Evolutionary conservation across 208 protist species (phyloP).

Genomic region (Trypanosoma cruzi): DNA sequence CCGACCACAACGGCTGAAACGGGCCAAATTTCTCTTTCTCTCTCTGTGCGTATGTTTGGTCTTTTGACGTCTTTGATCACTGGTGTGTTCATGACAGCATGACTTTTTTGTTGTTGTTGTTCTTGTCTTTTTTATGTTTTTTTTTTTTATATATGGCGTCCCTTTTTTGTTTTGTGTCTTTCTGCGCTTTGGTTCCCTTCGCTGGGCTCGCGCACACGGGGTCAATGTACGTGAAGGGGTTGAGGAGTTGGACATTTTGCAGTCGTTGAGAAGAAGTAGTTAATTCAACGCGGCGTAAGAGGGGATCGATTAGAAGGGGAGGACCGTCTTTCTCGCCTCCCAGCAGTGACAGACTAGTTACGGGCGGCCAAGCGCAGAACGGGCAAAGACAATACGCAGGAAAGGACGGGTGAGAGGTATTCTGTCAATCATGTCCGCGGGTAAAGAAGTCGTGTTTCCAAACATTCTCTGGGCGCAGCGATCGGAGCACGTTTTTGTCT

Average conservation of each 20-base stretch:
- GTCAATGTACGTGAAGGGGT: background rate
- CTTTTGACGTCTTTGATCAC: background rate
- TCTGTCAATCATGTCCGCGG: constrained; percentile 17
- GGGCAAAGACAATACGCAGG: background rate
- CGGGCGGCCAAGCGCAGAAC: background rate
- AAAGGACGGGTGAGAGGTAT: background rate
- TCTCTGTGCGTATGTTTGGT: background rate
- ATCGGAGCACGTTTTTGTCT: constrained; percentile 75
- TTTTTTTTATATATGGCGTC: background rate
- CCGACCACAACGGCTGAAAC: background rate
- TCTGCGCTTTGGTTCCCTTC: background rate
- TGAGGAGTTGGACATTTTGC: no score
- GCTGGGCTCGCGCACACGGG: background rate
- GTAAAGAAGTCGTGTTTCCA: constrained; percentile 43
- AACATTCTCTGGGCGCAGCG: constrained; percentile 87
- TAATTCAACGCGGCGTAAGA: no score
- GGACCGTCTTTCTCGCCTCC: background rate
- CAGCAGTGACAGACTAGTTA: background rate
- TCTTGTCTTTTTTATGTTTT: no score
- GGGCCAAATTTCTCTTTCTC: background rate
- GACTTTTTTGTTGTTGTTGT: background rate
- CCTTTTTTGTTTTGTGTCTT: background rate
- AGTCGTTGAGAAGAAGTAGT: no score
- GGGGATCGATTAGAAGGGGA: background rate
- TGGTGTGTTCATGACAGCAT: background rate